Evolutionary conservation across 2,329 filamentous ascomycete species (phyloP), one percentile per base, ranked within the genome.

Genomic region (Fusarium pseudoanthophilum): DNA sequence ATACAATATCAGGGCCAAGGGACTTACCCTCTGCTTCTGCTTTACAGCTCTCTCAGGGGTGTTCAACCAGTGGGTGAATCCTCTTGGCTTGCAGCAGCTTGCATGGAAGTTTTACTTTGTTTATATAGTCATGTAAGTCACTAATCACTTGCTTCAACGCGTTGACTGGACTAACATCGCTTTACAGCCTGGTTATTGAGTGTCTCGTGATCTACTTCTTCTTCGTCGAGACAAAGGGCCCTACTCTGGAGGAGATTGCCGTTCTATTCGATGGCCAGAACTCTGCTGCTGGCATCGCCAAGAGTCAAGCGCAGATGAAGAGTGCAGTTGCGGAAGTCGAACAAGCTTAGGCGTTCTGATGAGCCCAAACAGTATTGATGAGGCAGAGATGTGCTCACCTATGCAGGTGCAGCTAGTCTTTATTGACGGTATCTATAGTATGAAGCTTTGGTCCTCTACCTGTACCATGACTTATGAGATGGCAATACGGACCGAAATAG

Each of bases 141-240:
- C n/a, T 9, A 15, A 2, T 2, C 0, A 1, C 3, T 1, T 3
- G 1, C 14, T 0, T 0, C 13, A 4, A 10, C 7, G 11, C 20
- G 1, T 14, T 8, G 8, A 6, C 40, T 15, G 9, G 13, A 7
- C 45, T 64, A 37, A 69, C 28, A 10, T 1, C 4, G 1, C 1
- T 3, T 39, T 11, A 3, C 13, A 77, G 75, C 0, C 49, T 78
- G 51, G 61, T 78, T 1, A 66, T 78, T 3, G 75, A 78, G 37
- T 78, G 74, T 34, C 46, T 78, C 1, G 59, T 77, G 1, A 78
- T 78, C 7, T 78, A 77, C 57, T 77, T 78, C 58, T 77, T 77
- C 55, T 78, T 78, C 9, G 75, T 78, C 1, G 76, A 78, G 53
- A 78, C 76, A 2, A 74, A 32, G 4, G 76, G 74, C 0, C 75